Evolutionary conservation across 257 asterid genomes (phyloP).

Genomic region (Paraleonurus japonicus): DNA sequence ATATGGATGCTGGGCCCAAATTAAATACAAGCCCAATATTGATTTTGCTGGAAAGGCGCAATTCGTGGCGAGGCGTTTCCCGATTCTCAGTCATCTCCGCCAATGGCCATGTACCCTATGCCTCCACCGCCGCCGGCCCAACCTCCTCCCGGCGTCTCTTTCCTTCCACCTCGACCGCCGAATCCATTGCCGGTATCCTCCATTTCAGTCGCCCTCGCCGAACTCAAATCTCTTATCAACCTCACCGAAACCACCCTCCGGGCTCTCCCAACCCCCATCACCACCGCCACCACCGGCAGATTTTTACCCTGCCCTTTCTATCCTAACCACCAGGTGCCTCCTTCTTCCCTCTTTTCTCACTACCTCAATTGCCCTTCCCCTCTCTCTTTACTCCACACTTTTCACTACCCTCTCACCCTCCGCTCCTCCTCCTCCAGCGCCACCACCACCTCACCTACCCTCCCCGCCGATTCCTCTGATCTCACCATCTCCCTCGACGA

Average conservation of each 20-base stretch:
- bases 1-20: too few relatives aligned
- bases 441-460: constrained; percentile 14
- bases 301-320: constrained; percentile 69
- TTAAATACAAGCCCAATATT: too few relatives aligned
- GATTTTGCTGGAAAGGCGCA: too few relatives aligned
- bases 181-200: constrained; percentile 29
- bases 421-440: constrained; percentile 29
- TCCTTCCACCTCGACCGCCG: constrained; percentile 29
- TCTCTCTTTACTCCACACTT: constrained; percentile 36
- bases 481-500: constrained; percentile 54
- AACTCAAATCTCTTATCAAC: constrained; percentile 54
- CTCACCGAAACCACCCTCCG: constrained; percentile 45
- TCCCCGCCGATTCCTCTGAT: constrained; percentile 32
- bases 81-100: too few relatives aligned
- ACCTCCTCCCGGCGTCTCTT: constrained; percentile 26
- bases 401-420: constrained; percentile 49
- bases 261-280: constrained; percentile 50
- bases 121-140: constrained; percentile 31
- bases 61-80: too few relatives aligned
- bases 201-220: constrained; percentile 42
- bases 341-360: constrained; percentile 77
- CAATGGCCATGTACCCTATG: constrained; percentile 32
- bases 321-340: constrained; percentile 65
- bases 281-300: constrained; percentile 25
- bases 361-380: constrained; percentile 59